Base-by-base conservation (phyloP, 352 stramenopile species). In the Phytophthora aleatoria region DNA sequence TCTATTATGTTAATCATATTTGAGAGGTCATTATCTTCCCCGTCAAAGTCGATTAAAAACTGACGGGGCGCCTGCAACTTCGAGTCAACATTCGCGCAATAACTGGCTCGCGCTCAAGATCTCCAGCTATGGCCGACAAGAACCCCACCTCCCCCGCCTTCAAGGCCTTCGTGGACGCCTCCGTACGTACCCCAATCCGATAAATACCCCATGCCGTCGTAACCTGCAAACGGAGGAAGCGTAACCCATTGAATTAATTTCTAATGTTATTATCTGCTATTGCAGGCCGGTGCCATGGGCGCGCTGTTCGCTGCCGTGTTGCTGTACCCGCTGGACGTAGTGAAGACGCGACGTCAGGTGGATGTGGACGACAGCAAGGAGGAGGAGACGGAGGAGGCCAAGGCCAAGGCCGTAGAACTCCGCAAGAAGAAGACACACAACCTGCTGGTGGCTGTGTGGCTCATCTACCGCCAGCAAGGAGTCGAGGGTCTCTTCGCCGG, bases 101-200 rank as follows among this genome's bases (percentile, higher is more conserved):
- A 61, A 47, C 62, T 70, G 62, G 62, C 50, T 64, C 61, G 39
- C 42, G 24, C 33, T 38, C 33, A 68, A 73, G 59, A 61, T 73
- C 53, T 36, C 35, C 27, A n/a, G 20, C 31, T 42, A 81, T 81
- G 73, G 30, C 35, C 6, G 64, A 69, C 62, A 71, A 77, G 55
- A 63, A 20, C 31, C 54, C 72, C 9, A 66, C 67, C 5, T 69
- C 76, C 26, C 74, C 81, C 53, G 75, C 77, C 56, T 90, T 89
- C 69, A 93, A 87, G 56, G 82, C 84, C 51, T 89, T 93, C 59
- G 84, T 90, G 12, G 84, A 93, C 51, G 84, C 84, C 2, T 90
- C 84, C 42, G 85, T 92, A 74, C 33, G 80, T 76, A 9, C 9
- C 8, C 6, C 28, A 27, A 60, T 38, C 20, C 2, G 10, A 13